Percentiles rank a stretch among this genome's conserved stretches.
These are phyloP conservation scores for Cercophora scortea DNA, from an alignment of 495 filamentous ascomycete genomes.

Conservation along the genomic window DNA sequence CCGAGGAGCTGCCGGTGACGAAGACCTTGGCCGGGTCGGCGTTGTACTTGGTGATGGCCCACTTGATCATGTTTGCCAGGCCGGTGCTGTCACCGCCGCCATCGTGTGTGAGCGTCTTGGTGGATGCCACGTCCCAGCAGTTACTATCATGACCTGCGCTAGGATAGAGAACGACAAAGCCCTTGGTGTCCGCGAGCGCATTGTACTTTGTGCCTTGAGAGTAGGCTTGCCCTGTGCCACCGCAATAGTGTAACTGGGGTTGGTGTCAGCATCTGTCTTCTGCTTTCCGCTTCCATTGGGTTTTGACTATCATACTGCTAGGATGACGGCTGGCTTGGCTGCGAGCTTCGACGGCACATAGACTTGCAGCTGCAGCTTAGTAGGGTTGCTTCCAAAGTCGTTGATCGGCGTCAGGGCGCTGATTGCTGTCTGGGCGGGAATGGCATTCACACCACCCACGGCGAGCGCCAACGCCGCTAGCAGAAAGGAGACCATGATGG, in stretches of 20 bases:
- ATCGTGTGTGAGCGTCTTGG: slow-evolving; percentile 37
- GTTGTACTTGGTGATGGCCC: slow-evolving; percentile 35
- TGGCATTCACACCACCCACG: not conserved
- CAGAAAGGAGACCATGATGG: not conserved
- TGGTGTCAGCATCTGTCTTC: not conserved
- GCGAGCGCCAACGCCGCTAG: not conserved
- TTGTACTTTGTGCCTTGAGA: slow-evolving; percentile 31
- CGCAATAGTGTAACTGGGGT: slow-evolving; percentile 25
- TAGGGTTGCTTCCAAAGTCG: slow-evolving; percentile 32
- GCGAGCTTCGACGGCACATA: slow-evolving; percentile 29
- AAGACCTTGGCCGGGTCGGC: slow-evolving; percentile 38
- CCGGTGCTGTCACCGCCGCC: slow-evolving; percentile 43
- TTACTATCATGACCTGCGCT: slow-evolving; percentile 29
- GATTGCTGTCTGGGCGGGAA: not conserved
- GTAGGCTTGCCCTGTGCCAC: slow-evolving; percentile 34
- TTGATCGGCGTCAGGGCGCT: slow-evolving; percentile 10
- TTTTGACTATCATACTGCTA: slow-evolving; percentile 20
- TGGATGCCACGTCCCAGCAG: slow-evolving; percentile 43
- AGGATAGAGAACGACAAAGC: slow-evolving; percentile 43
- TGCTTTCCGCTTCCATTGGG: not conserved
- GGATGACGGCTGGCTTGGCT: slow-evolving; percentile 29
- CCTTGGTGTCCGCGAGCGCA: slow-evolving; percentile 29
- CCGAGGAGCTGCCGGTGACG: slow-evolving; percentile 39
- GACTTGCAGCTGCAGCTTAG: slow-evolving; percentile 29
- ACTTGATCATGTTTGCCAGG: slow-evolving; percentile 47